phyloP scores from a whole-genome alignment of 192 early-diverging fungal genomes.

The Coemansia reversa region DNA sequence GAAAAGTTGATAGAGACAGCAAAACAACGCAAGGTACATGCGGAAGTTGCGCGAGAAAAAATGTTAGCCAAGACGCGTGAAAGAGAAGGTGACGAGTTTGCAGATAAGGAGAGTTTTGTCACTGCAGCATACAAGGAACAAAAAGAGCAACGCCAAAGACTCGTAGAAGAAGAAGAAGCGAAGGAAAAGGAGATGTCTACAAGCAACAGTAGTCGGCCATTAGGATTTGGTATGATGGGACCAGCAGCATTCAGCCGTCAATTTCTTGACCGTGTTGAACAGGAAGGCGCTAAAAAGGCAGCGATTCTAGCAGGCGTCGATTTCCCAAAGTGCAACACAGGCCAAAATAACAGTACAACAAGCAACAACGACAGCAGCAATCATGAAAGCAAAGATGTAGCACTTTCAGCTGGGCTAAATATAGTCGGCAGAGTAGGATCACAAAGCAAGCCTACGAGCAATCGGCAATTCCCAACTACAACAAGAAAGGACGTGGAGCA shows the following conservation, averaged over 20 bases:
- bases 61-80: conserved; percentile 41
- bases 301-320: conserved; percentile 20
- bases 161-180: conserved; percentile 35
- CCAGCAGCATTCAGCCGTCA: conserved; percentile 13
- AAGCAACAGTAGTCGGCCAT: neutral
- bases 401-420: neutral
- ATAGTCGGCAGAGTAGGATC: neutral
- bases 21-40: conserved; percentile 39
- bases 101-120: conserved; percentile 46
- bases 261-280: conserved; percentile 49
- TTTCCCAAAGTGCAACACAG: neutral
- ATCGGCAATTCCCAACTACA: neutral
- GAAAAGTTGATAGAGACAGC: conserved; percentile 44
- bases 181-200: conserved; percentile 6
- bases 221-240: neutral
- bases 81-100: conserved; percentile 35
- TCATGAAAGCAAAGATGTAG: neutral
- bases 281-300: conserved; percentile 64
- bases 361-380: neutral
- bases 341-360: neutral
- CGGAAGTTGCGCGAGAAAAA: conserved; percentile 33
- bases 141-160: conserved; percentile 34
- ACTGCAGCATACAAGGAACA: conserved; percentile 40
- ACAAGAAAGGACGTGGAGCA: neutral
- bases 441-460: neutral